A percentile compares a stretch with the other conserved stretches of the same genome.
Conservation (phyloP, 352 stramenopile species). For the Globisporangium nodosum region DNA sequence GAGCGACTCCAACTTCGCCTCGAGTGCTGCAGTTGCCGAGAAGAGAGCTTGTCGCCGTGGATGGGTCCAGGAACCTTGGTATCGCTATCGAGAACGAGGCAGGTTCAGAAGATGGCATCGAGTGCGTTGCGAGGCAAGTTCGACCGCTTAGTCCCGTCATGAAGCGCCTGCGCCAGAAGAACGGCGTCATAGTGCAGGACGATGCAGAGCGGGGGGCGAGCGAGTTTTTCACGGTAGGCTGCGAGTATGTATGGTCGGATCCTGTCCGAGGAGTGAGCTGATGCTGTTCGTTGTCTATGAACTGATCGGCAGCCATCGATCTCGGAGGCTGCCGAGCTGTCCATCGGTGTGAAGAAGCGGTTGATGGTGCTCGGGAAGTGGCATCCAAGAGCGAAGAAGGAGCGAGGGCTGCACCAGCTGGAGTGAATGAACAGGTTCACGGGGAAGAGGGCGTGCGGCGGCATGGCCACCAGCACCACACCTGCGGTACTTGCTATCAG, state of each 20-base stretch:
- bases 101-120: constrained; percentile 11
- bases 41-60: not conserved
- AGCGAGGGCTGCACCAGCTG: not conserved
- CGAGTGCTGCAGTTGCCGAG: not conserved
- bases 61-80: not conserved
- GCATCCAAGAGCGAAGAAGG: constrained; percentile 8
- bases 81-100: constrained; percentile 6
- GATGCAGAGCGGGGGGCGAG: constrained; percentile 1
- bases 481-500: too few species aligned
- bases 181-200: not conserved
- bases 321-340: constrained; percentile 39
- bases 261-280: too few species aligned
- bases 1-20: not conserved
- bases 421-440: not conserved
- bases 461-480: too few species aligned
- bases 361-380: constrained; percentile 47
- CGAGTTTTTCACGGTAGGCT: constrained; percentile 8
- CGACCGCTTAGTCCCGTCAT: constrained; percentile 49
- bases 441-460: too few species aligned
- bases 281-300: too few species aligned
- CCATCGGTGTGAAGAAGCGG: constrained; percentile 56
- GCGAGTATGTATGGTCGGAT: not conserved
- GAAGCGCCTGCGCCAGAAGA: constrained; percentile 39
- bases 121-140: not conserved
- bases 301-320: constrained; percentile 14